Conservation (phyloP, 352 stramenopile species). For the Phytopythium delawarense region DNA sequence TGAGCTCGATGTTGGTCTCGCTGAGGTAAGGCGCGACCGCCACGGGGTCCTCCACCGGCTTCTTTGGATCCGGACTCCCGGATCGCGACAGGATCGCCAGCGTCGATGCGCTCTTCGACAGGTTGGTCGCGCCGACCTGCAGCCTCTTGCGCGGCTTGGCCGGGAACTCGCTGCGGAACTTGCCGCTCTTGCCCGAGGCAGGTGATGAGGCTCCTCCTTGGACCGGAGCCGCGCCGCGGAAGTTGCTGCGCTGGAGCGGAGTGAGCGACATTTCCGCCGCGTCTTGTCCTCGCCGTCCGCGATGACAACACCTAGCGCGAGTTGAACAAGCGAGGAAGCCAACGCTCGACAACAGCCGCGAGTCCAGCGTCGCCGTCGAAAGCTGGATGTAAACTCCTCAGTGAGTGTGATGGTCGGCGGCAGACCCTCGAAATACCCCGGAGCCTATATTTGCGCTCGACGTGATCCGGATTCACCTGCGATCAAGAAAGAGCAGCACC, state of each 20-base stretch:
- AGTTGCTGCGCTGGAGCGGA: conserved; percentile 60
- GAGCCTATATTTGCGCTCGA: no score
- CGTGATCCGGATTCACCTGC: no score
- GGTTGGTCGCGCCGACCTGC: conserved; percentile 75
- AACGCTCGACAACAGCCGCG: not conserved
- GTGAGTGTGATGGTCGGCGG: not conserved
- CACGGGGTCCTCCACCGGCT: conserved; percentile 10
- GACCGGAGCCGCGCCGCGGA: conserved; percentile 28
- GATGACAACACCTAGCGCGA: not conserved
- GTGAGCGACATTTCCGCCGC: conserved; percentile 17
- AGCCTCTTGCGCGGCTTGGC: conserved; percentile 54
- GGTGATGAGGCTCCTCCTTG: conserved; percentile 7
- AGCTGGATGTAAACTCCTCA: not conserved
- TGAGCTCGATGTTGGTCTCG: conserved; percentile 42
- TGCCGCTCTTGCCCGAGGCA: conserved; percentile 8
- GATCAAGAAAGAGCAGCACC: no score
- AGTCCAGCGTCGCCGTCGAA: not conserved
- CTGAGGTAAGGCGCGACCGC: conserved; percentile 22
- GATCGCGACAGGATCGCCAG: conserved; percentile 6
- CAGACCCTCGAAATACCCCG: not conserved
- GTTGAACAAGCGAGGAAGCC: not conserved
- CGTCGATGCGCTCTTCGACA: conserved; percentile 28
- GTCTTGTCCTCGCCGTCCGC: not conserved
- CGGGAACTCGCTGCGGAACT: conserved; percentile 46
- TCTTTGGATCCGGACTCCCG: not conserved